Base-by-base conservation (phyloP, 2,329 filamentous ascomycete genomes). In the Hyphodiscus sp. region DNA sequence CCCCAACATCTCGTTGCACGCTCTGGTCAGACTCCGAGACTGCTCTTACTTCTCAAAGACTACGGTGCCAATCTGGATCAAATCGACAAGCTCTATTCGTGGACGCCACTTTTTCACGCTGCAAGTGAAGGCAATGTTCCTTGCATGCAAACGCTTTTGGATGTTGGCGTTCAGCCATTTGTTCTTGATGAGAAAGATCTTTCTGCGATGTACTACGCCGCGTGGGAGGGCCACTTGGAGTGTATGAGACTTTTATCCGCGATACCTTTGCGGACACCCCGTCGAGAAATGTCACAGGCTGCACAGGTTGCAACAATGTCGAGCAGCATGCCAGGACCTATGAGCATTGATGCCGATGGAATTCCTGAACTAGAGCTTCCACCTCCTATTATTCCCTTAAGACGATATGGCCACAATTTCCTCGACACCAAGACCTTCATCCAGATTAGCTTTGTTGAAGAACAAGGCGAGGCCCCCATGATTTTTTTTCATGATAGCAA, bases 401-500 rank as follows among this genome's bases (percentile, higher is more conserved):
- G 94, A 61, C 82, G 94, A 63, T 99, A 99, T 65, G 94, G 94
- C 16, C 94, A 99, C 74, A 99, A 97, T 70, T 99, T 99, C 76
- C 78, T 99, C 38, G 94, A 99, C 67, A 96, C 90, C 29, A 99
- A 97, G 74, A 95, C 91, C 0, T 95, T 96, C 59, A 85, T 99
- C 13, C 89, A 96, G 65, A 87, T 99, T 59, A 89, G 81, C 62
- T 97, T 99, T 26, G 23, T 26, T 65, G 89, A 92, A 49, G 85
- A 86, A 56, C 76, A 81, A 23, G 83, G 79, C 48, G 79, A 94
- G 48, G 80, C 80, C 53, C 88, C 94, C 0, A 85, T 99, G 49
- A 74, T 88, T n/a, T 99, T 99, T 72, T 96, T 97, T 73, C 92
- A 96, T 67, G 89, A 95, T 63, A 91, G 89, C 67, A 96, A 96